These are phyloP conservation scores for Lecanicillium sp. DNA, from an alignment of 2,329 filamentous ascomycete species.

Conservation along the genomic window DNA sequence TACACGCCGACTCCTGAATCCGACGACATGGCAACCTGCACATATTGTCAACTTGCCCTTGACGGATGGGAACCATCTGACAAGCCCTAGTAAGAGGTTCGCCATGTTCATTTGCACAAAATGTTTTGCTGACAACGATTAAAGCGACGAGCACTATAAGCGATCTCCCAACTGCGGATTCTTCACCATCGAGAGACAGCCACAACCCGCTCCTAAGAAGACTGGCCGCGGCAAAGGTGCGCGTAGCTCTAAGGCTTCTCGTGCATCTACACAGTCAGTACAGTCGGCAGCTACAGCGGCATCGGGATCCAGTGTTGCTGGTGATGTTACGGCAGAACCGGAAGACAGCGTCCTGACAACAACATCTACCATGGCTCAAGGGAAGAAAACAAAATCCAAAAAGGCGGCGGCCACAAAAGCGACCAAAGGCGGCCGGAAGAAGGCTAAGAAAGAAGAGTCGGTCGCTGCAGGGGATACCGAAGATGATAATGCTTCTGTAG, in stretches of 20 bases:
- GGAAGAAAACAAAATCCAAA: conserved; percentile 27
- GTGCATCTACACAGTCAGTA: conserved; percentile 51
- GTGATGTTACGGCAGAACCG: conserved; percentile 38
- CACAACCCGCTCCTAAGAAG: conserved; percentile 47
- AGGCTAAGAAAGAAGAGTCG: conserved; percentile 42
- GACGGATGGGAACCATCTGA: conserved; percentile 94
- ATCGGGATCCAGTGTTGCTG: conserved; percentile 38
- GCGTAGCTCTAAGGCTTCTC: conserved; percentile 60
- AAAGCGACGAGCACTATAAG: conserved; percentile 74
- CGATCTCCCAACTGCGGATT: conserved; percentile 75
- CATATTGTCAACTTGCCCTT: conserved; percentile 81
- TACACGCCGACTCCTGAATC: conserved; percentile 79
- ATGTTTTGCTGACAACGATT: conserved; percentile 14
- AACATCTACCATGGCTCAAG: conserved; percentile 49
- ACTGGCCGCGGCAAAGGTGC: conserved; percentile 43
- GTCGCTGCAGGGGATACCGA: conserved; percentile 24
- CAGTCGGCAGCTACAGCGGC: conserved; percentile 45
- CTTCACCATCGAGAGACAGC: conserved; percentile 59
- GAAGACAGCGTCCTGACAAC: conserved; percentile 55
- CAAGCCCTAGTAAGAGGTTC: conserved; percentile 63
- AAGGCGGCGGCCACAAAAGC: conserved; percentile 45
- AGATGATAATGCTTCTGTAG: conserved; percentile 15
- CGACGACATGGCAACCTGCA: conserved; percentile 83
- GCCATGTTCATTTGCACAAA: background rate
- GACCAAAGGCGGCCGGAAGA: conserved; percentile 29